phyloP scores from a whole-genome alignment of 257 asterid genomes.

The Capsicum chinense region DNA sequence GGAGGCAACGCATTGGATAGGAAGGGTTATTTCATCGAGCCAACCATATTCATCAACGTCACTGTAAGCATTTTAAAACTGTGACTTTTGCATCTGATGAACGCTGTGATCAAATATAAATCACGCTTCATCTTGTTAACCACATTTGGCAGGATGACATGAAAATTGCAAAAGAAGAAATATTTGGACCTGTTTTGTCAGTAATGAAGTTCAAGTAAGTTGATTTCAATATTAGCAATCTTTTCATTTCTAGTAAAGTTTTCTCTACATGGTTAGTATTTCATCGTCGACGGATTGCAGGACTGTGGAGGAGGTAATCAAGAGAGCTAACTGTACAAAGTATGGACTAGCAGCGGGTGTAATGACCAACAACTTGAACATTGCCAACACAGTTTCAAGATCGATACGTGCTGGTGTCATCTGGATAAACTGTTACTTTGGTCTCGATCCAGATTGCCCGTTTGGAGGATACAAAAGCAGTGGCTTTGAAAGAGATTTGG shows the following conservation, averaged over 20 bases:
- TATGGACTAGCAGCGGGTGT: conserved; percentile 90
- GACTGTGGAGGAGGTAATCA: conserved; percentile 75
- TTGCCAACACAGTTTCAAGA: conserved; percentile 81
- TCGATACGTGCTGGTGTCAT: conserved; percentile 74
- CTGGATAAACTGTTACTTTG: conserved; percentile 83
- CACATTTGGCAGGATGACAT: conserved; percentile 42
- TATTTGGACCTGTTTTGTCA: conserved; percentile 54
- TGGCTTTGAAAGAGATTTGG: conserved; percentile 82
- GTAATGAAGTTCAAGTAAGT: conserved; percentile 39
- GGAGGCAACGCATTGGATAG: conserved; percentile 44
- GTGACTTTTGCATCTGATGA: not conserved
- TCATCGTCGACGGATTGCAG: conserved; percentile 23
- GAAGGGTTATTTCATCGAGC: conserved; percentile 50
- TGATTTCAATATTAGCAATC: not conserved
- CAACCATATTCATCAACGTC: conserved; percentile 48
- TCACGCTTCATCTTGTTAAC: not conserved
- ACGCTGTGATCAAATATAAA: not conserved
- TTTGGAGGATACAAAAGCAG: conserved; percentile 88
- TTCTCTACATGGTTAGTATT: not conserved
- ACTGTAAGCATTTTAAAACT: conserved; percentile 29
- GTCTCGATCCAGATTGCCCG: conserved; percentile 60
- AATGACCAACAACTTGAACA: conserved; percentile 76
- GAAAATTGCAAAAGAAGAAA: conserved; percentile 52
- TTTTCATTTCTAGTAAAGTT: not conserved
- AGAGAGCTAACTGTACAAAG: conserved; percentile 70